Evolutionary conservation across 805 yeast species (phyloP).

Genomic region (Ascoidea tarda): DNA sequence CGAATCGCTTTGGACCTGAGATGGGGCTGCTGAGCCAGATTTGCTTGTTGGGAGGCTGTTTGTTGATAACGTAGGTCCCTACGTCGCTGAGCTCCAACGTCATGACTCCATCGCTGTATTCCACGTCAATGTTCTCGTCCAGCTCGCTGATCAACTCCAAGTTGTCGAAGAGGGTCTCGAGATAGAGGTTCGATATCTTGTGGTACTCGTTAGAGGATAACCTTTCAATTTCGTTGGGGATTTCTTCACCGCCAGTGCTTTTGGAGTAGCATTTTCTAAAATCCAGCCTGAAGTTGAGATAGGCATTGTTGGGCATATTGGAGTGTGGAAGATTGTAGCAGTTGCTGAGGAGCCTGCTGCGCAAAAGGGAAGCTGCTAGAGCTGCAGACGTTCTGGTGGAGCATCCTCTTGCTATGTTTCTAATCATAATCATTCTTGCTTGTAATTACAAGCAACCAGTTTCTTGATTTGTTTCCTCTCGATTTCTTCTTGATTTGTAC

Average conservation of each 20-base stretch:
- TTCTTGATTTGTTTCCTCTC: too few species aligned
- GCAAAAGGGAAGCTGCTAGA: too few species aligned
- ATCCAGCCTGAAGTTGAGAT: too few species aligned
- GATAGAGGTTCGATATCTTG: conserved; percentile 43
- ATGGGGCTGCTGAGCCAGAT: conserved; percentile 92
- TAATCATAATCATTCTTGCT: too few species aligned
- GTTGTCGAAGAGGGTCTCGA: conserved; percentile 54
- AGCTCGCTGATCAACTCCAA: conserved; percentile 55
- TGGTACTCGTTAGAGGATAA: conserved; percentile 46
- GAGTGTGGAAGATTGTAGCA: too few species aligned
- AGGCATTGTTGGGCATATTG: too few species aligned
- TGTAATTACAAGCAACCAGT: too few species aligned
- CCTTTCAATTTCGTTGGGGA: conserved; percentile 36
- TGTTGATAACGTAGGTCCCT: conserved; percentile 87
- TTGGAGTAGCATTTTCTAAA: not conserved
- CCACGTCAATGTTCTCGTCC: conserved; percentile 40
- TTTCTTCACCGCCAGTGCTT: conserved; percentile 37
- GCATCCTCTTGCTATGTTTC: too few species aligned
- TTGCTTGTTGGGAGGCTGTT: conserved; percentile 95
- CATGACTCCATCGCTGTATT: conserved; percentile 75
- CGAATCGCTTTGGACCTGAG: conserved; percentile 83
- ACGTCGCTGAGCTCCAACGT: conserved; percentile 52
- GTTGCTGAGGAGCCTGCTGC: too few species aligned
- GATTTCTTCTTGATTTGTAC: too few species aligned
- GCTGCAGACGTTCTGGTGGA: too few species aligned